These are phyloP conservation scores for Sclerotinia subarctica DNA, from an alignment of 2,329 filamentous ascomycete species.

Conservation along the genomic window DNA sequence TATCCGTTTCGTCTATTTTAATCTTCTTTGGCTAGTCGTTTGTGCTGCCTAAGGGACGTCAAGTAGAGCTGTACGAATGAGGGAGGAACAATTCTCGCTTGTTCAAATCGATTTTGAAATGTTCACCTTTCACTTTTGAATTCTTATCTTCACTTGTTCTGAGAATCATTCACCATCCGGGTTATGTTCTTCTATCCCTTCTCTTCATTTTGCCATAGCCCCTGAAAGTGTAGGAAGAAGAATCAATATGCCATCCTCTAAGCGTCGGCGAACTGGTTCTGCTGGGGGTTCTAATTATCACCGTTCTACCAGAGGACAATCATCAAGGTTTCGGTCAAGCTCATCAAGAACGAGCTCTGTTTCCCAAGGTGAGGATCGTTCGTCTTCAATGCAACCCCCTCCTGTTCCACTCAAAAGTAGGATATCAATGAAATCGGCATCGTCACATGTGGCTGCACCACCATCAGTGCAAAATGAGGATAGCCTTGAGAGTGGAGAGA, in stretches of 20 bases:
- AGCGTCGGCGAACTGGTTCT: conserved; percentile 29
- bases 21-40: not conserved
- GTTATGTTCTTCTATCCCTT: not conserved
- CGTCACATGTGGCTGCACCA: conserved; percentile 19
- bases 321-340: conserved; percentile 23
- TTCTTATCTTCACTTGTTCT: not conserved
- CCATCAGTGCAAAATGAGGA: conserved; percentile 21
- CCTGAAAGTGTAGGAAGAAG: not conserved
- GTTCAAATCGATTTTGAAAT: not conserved
- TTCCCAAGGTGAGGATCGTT: conserved; percentile 22
- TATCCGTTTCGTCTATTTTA: not conserved
- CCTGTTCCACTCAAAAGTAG: conserved; percentile 25
- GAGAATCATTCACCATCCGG: not conserved
- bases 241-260: conserved; percentile 25
- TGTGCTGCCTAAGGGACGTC: not conserved
- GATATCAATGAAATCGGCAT: conserved; percentile 25
- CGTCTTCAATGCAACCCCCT: conserved; percentile 27
- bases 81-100: conserved; percentile 6
- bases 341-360: conserved; percentile 27
- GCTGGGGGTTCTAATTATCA: conserved; percentile 20
- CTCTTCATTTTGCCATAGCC: not conserved
- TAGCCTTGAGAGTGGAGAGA: conserved; percentile 29
- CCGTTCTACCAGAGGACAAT: conserved; percentile 22
- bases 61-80: conserved; percentile 1
- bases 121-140: not conserved